Conservation (phyloP, 1,139 yeast species). For the Pichia sp. region DNA sequence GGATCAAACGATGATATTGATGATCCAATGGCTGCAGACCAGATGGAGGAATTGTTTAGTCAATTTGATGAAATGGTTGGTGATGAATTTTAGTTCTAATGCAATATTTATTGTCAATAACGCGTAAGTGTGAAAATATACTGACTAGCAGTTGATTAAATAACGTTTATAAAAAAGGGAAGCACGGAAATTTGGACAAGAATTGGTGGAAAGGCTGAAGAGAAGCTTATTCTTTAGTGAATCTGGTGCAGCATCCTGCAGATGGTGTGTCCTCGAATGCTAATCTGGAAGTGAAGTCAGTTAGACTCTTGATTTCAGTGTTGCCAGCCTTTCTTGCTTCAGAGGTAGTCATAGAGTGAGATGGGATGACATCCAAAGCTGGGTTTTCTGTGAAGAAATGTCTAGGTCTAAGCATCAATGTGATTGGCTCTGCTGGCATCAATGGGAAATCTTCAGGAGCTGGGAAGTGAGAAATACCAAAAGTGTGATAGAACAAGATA, state of each 20-base stretch:
- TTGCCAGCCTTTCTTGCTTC: slow-evolving; percentile 38
- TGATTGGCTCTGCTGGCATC: slow-evolving; percentile 81
- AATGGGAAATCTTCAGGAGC: slow-evolving; percentile 87
- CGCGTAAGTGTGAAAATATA: not conserved
- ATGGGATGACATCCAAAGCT: slow-evolving; percentile 65
- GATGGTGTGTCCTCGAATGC: slow-evolving; percentile 31
- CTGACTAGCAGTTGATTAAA: slow-evolving; percentile 1
- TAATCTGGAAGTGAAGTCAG: slow-evolving; percentile 38
- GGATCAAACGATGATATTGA: slow-evolving; percentile 4
- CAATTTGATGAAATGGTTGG: slow-evolving; percentile 26
- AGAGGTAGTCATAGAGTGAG: slow-evolving; percentile 55
- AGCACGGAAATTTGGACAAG: not conserved
- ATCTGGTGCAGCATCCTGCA: slow-evolving; percentile 19
- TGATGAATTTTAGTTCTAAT: slow-evolving; percentile 4
- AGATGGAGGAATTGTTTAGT: slow-evolving; percentile 25
- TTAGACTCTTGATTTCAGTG: slow-evolving; percentile 45
- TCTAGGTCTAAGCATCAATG: slow-evolving; percentile 69
- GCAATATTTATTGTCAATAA: not conserved
- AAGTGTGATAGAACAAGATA: slow-evolving; percentile 67
- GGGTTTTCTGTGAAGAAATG: slow-evolving; percentile 74
- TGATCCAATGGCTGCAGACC: slow-evolving; percentile 22
- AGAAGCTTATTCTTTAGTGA: slow-evolving; percentile 9
- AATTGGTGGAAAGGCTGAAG: not conserved
- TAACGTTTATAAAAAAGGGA: not conserved
- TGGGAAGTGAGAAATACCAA: slow-evolving; percentile 81